These are phyloP conservation scores for Biscogniauxia mediterranea DNA, from an alignment of 2,329 filamentous ascomycete species.

Conservation along the genomic window DNA sequence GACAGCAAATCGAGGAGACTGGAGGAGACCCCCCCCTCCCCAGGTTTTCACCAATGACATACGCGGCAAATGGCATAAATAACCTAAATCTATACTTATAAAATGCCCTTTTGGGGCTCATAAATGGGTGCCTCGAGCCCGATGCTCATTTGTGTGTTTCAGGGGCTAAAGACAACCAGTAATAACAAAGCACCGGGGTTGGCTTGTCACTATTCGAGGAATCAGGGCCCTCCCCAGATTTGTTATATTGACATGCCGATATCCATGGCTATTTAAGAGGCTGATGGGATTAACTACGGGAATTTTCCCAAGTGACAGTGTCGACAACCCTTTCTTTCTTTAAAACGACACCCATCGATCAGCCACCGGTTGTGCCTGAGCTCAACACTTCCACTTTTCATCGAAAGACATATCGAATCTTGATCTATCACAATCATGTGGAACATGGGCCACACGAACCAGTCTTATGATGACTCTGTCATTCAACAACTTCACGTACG, in stretches of 20 bases:
- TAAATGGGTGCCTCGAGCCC: conserved; percentile 6
- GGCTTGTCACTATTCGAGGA: conserved; percentile 9
- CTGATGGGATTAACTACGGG: background rate
- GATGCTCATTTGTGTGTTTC: conserved; percentile 13
- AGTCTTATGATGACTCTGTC: conserved; percentile 23
- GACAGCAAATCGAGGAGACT: background rate
- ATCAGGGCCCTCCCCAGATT: conserved; percentile 7
- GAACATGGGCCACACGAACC: conserved; percentile 26
- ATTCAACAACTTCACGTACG: conserved; percentile 26
- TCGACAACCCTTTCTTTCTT: background rate
- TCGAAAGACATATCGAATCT: conserved; percentile 2
- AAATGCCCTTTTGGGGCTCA: conserved; percentile 15
- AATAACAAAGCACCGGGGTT: conserved; percentile 12
- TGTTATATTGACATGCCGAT: background rate
- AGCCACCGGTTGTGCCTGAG: background rate
- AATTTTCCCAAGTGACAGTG: background rate
- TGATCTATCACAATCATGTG: conserved; percentile 19
- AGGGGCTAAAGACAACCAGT: conserved; percentile 8
- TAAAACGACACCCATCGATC: background rate
- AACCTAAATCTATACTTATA: conserved; percentile 15
- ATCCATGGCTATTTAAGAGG: background rate
- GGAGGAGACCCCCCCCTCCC: background rate
- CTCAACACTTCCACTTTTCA: background rate
- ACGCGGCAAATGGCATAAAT: conserved; percentile 14
- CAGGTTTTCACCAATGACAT: background rate